Base-by-base conservation (phyloP, 1,284 basidiomycete genomes). In the Naganishia sp. region DNA sequence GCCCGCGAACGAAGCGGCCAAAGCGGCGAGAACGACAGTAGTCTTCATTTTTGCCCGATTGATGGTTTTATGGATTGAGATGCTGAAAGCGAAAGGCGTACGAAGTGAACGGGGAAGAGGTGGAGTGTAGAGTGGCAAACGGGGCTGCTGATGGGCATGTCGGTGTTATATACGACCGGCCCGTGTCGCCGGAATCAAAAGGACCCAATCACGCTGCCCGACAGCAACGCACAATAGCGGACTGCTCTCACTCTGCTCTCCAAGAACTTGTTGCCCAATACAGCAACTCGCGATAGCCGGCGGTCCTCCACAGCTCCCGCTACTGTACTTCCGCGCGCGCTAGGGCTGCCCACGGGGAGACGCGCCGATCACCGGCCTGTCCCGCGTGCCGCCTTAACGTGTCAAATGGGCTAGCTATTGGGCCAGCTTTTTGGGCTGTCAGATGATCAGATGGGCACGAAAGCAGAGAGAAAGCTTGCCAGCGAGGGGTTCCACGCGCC, bases 21-120 rank as follows among this genome's bases (percentile, higher is more conserved):
- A 55, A 48, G 63, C 68, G 21, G 68, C 64, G 55, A 66, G 57
- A 44, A 65, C 68, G 54, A 65, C 53, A n/a, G 55, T 55, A 25
- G 18, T 60, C 43, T 63, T 55, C 52, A 36, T 56, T 55, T 63
- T 60, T 46, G 28, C 49, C 3, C 5, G 45, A 50, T 45, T 56
- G 61, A 39, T 55, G 50, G 43, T 61, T n/a, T 25, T 21, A 18
- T 46, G 52, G 66, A 55, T 56, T 57, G 60, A 61, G 46, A 21
- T 36, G 59, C 7, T n/a, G 31, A 18, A 31, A 63, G 42, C 16
- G 6, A 25, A 44, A 39, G 36, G 55, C 18, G 36, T 11, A 42
- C 21, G 25, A 44, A 43, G 43, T 3, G 42, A 21, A 25, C n/a
- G 28, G 18, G 45, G 44, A 15, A 28, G 16, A 36, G 15, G 53